Evolutionary conservation across 192 early-diverging fungal genomes (phyloP), one percentile per base, ranked within the genome.

Genomic region (Coemansia sp.): DNA sequence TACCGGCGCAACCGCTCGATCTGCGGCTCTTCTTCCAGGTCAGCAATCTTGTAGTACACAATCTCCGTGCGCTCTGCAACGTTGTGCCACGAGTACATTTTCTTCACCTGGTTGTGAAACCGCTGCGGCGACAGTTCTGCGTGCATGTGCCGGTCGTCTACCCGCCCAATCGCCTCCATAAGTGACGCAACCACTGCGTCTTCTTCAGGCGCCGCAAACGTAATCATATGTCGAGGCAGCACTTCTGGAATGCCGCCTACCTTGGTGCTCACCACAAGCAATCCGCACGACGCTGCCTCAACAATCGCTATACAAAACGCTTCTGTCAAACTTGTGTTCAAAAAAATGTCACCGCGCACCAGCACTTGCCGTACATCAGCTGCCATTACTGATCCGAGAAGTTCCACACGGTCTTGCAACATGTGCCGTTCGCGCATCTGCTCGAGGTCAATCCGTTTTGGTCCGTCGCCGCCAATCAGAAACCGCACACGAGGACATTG

Each of bases 231-330:
- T 22, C 85, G 70, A 1, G 97, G 97, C 25, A 99, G 74, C 8
- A 99, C 95, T 68, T 99, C 97, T 12, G 97, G 95, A 5, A 99
- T 89, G 0, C 97, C 97, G 35, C 97, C 97, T 11, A 99, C 95
- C 69, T 88, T 88, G 3, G 97, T 99, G 68, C 89, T 93, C 6
- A 99, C 97, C 7, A 99, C 97, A 11, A 97, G 75, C 35, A 97
- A 80, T 9, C 95, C 97, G 29, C 93, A 94, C 47, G 91, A 91
- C 5, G 95, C 97, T 5, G 97, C 97, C 80, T 99, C 97, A 16
- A 99, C 95, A 59, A 99, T 98, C 5, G 93, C 94, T 50, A 97
- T 99, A 69, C 97, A 97, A 67, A 99, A 99, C 6, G 97, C 97
- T 67, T 99, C 97, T 1, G 95, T 99, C 74, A 98, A 82, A 43